Evolutionary conservation across 2,329 filamentous ascomycete species (phyloP).

Genomic region (Dothideomycetes sp.): DNA sequence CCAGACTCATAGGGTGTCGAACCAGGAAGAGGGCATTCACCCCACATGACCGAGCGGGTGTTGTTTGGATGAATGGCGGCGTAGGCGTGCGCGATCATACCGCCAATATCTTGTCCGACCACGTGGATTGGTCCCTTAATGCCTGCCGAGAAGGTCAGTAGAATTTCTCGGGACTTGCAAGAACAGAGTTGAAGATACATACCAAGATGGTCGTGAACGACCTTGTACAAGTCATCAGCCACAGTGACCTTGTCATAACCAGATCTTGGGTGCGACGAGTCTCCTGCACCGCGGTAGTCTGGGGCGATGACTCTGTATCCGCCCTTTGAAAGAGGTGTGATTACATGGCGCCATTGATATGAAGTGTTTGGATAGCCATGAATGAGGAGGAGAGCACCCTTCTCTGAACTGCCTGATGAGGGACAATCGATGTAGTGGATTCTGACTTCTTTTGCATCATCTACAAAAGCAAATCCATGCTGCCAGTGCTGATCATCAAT

Average conservation of each 20-base stretch:
- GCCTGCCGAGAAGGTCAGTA: too few species aligned
- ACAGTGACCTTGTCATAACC: conserved; percentile 36
- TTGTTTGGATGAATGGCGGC: conserved; percentile 28
- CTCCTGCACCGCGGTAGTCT: conserved; percentile 32
- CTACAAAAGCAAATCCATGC: conserved; percentile 4
- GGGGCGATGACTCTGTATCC: conserved; percentile 33
- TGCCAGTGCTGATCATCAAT: conserved; percentile 7
- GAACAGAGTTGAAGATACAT: too few species aligned
- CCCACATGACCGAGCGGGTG: conserved; percentile 32
- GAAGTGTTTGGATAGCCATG: conserved; percentile 42
- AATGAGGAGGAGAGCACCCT: conserved; percentile 36
- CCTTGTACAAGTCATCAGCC: conserved; percentile 31
- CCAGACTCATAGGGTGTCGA: conserved; percentile 24
- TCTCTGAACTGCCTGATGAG: conserved; percentile 2
- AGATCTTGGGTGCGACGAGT: conserved; percentile 27
- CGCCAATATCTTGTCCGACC: conserved; percentile 41
- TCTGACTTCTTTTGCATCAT: conserved; percentile 15
- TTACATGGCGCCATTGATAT: conserved; percentile 36
- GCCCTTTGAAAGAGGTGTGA: conserved; percentile 28
- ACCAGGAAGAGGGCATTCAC: conserved; percentile 36
- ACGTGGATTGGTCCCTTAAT: conserved; percentile 34
- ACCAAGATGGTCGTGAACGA: conserved; percentile 24
- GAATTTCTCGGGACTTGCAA: too few species aligned
- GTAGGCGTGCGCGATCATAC: conserved; percentile 39
- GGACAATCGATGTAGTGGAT: conserved; percentile 20